Conservation (phyloP, 2,329 filamentous ascomycete species). For the Daldinia eschscholtzii region DNA sequence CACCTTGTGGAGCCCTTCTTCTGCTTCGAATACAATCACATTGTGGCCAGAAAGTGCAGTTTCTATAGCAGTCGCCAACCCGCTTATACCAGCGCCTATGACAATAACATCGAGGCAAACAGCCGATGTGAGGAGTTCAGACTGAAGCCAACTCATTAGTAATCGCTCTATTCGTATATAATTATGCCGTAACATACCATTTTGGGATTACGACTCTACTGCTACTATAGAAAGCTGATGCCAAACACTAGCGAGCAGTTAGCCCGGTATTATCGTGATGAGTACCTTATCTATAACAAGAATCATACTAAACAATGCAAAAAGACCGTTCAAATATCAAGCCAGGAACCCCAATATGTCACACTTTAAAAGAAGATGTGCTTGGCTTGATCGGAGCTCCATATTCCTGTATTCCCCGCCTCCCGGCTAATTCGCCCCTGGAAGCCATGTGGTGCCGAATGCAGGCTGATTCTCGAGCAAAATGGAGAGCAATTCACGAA, state of each 20-base stretch:
- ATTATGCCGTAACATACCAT: conserved; percentile 22
- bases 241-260: not conserved
- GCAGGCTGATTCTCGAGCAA: not conserved
- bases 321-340: not conserved
- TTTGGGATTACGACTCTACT: not conserved
- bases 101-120: conserved; percentile 55
- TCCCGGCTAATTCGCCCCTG: not conserved
- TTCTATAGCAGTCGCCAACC: conserved; percentile 57
- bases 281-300: not conserved
- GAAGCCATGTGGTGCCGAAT: not conserved
- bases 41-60: conserved; percentile 55
- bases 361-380: not conserved
- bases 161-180: not conserved
- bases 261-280: not conserved
- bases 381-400: not conserved
- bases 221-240: not conserved
- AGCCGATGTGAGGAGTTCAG: conserved; percentile 2
- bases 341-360: not conserved
- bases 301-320: not conserved
- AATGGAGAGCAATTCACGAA: too few relatives aligned
- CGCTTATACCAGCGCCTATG: conserved; percentile 59
- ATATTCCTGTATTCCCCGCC: not conserved
- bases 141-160: conserved; percentile 18
- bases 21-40: conserved; percentile 59
- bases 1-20: conserved; percentile 57